Conservation (phyloP, 768 basidiomycete species). For the Suillus bovinus region DNA sequence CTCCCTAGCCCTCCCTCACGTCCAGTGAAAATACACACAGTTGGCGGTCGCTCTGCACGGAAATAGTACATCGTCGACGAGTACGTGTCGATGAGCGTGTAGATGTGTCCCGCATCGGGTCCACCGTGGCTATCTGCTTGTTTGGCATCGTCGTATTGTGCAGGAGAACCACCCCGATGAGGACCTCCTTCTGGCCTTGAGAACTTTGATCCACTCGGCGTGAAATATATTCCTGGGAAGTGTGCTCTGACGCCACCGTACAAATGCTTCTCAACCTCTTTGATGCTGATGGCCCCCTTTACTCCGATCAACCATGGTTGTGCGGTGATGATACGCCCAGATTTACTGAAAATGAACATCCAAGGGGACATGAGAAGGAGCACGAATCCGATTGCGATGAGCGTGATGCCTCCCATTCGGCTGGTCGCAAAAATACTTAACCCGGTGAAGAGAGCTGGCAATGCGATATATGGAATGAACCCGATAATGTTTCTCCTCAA, state of each 20-base stretch:
- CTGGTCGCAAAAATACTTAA: not conserved
- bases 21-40: too few relatives aligned
- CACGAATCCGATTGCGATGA: not conserved
- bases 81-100: not conserved
- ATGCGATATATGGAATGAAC: not conserved
- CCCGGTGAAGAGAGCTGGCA: too few relatives aligned
- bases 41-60: too few relatives aligned
- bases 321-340: not conserved
- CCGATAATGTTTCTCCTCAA: not conserved
- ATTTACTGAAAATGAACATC: not conserved
- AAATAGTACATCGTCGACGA: too few relatives aligned
- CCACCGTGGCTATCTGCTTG: not conserved
- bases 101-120: not conserved
- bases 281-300: not conserved
- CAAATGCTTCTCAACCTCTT: not conserved
- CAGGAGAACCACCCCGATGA: too few relatives aligned
- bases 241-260: not conserved
- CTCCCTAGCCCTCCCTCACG: too few relatives aligned
- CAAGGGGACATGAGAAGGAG: not conserved
- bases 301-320: not conserved
- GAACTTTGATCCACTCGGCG: not conserved
- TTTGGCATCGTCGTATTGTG: not conserved
- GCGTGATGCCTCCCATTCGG: not conserved
- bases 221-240: not conserved
- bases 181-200: not conserved